These are phyloP conservation scores for Tuber indicum DNA, from an alignment of 495 filamentous ascomycete genomes.

Conservation along the genomic window DNA sequence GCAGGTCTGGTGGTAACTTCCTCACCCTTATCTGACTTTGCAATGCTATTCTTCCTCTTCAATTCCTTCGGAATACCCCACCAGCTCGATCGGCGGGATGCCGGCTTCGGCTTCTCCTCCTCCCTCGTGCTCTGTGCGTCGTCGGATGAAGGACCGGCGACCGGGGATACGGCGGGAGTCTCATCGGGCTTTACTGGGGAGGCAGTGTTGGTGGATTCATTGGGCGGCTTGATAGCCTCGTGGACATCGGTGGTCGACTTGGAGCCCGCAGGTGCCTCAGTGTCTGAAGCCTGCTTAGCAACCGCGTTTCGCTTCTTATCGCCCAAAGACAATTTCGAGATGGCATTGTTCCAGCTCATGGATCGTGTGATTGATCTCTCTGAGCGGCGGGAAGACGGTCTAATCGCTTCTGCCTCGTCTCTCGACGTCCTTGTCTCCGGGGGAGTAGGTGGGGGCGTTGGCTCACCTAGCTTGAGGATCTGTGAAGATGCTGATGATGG, in stretches of 20 bases:
- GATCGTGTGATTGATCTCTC: slow-evolving; percentile 30
- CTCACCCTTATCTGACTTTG: slow-evolving; percentile 36
- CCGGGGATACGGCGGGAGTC: slow-evolving; percentile 47
- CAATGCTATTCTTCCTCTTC: slow-evolving; percentile 17
- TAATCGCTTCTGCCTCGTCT: slow-evolving; percentile 19
- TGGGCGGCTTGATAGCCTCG: slow-evolving; percentile 2
- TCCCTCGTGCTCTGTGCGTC: slow-evolving; percentile 51
- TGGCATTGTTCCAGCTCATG: slow-evolving; percentile 33
- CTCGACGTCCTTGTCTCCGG: slow-evolving; percentile 24
- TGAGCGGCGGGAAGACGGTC: slow-evolving; percentile 33
- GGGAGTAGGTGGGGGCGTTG: slow-evolving; percentile 39
- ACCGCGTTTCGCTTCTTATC: slow-evolving; percentile 30
- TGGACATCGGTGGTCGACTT: slow-evolving; percentile 5
- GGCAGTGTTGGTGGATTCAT: neutral
- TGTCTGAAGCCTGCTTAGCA: slow-evolving; percentile 37
- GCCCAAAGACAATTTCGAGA: slow-evolving; percentile 26
- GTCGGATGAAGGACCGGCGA: slow-evolving; percentile 52
- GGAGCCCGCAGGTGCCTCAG: slow-evolving; percentile 21
- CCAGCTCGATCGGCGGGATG: slow-evolving; percentile 32
- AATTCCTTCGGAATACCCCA: slow-evolving; percentile 25
- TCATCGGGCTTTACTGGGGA: slow-evolving; percentile 20
- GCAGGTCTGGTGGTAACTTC: slow-evolving; percentile 45
- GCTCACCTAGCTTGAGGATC: slow-evolving; percentile 35
- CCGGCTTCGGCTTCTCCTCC: slow-evolving; percentile 48
- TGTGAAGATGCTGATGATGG: slow-evolving; percentile 28